A percentile compares a stretch with the other conserved stretches of the same genome.
These are phyloP conservation scores for Tricholoma bakamatsutake DNA, from an alignment of 768 basidiomycete genomes.

Conservation along the genomic window DNA sequence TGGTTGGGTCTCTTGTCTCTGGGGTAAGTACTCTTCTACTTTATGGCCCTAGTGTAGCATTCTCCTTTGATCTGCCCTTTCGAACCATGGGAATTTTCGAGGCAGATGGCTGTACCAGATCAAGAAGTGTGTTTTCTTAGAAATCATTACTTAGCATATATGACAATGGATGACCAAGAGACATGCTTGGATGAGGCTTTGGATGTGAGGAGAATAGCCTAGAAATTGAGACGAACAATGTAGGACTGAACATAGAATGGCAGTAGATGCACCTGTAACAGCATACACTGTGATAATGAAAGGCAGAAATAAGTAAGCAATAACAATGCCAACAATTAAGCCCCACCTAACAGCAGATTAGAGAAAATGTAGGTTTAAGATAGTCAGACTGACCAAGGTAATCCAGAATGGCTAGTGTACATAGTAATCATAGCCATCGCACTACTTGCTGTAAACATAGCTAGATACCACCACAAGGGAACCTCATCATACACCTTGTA, in stretches of 20 bases:
- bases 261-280: constrained; percentile 32
- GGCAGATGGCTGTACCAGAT: no score
- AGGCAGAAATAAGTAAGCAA: constrained; percentile 43
- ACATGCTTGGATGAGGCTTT: constrained; percentile 26
- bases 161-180: background rate
- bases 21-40: no score
- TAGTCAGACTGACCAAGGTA: constrained; percentile 43
- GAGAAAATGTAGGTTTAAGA: background rate
- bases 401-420: constrained; percentile 45
- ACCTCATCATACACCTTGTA: constrained; percentile 31
- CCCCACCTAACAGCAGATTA: constrained; percentile 33
- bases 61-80: no score
- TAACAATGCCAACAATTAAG: constrained; percentile 44
- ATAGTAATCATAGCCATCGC: constrained; percentile 35
- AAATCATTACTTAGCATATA: background rate
- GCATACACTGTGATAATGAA: constrained; percentile 51
- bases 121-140: no score
- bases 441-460: constrained; percentile 36
- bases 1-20: no score
- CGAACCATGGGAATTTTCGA: no score
- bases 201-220: constrained; percentile 34
- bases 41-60: no score
- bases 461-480: constrained; percentile 47
- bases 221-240: background rate
- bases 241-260: no score